Base-by-base conservation (phyloP, 2,329 filamentous ascomycete genomes). In the Endoconidiophora laricicola region DNA sequence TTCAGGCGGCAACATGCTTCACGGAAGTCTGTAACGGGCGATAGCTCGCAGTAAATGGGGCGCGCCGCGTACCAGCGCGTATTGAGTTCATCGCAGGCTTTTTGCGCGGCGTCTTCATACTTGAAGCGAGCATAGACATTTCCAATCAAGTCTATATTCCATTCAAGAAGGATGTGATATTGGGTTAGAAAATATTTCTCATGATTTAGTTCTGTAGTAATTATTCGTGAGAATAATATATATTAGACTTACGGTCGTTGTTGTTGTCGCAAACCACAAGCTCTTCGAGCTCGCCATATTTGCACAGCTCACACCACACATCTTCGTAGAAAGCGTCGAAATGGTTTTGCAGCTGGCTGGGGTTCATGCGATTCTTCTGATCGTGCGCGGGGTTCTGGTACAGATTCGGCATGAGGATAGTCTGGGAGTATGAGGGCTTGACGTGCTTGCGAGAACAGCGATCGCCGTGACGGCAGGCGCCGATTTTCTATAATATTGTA, bases 271-370 rank as follows among this genome's bases (percentile, higher is more conserved):
- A 98, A 2, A 98, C 90, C 10, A 98, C 91, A 10, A 98, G 78
- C 70, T 98, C 91, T 69, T 98, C 91, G 36, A 96, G 74, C 69
- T 96, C 86, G 58, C 91, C 91, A 65, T 93, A 98, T 69, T 94
- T 87, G 81, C 91, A 96, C 72, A 98, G 86, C 76, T 98, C 91
- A 70, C 90, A 96, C 90, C 91, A 98, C 58, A 98, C 87, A 65
- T 98, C 91, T 71, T 98, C 91, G 73, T 98, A 98, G 67, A 98
- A 98, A 61, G 91, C 91, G 68, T 98, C 91, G 64, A 98, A 98
- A 76, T 98, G 91, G 71, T 94, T 94, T 69, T 95, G 90, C 64
- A 96, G 82, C 73, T 98, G 91, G 58, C 79, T 82, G 5, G 87
- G 71, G 69, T 94, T 95, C 84, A 98, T 94, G 70, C 88, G 91